Percentiles rank a stretch among this genome's conserved stretches.
These are phyloP conservation scores for Cryphonectria carpinicola DNA, from an alignment of 2,329 filamentous ascomycete genomes.

Conservation along the genomic window DNA sequence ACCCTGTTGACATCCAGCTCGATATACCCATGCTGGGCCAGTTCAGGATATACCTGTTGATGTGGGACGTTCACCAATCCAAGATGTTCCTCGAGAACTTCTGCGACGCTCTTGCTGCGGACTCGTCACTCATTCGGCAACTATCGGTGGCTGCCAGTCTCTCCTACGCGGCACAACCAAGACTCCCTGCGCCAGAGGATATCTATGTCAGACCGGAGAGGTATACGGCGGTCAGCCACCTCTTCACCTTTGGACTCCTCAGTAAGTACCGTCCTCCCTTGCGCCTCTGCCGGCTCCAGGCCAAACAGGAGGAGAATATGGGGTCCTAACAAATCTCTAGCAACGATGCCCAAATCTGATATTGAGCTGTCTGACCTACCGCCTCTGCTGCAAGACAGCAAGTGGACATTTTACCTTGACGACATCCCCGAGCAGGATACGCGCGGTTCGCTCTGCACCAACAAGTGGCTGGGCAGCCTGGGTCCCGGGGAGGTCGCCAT, in stretches of 20 bases:
- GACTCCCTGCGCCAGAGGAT: slow-evolving; percentile 62
- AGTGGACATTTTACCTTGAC: slow-evolving; percentile 76
- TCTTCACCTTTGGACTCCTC: slow-evolving; percentile 72
- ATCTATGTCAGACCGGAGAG: slow-evolving; percentile 68
- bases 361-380: slow-evolving; percentile 71
- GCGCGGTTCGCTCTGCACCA: slow-evolving; percentile 58
- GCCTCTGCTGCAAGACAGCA: slow-evolving; percentile 62
- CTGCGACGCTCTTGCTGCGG: slow-evolving; percentile 56
- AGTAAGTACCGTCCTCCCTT: slow-evolving; percentile 49
- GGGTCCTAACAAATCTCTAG: slow-evolving; percentile 35
- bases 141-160: slow-evolving; percentile 61
- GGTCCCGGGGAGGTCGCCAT: slow-evolving; percentile 62
- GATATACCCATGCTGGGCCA: slow-evolving; percentile 79
- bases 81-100: slow-evolving; percentile 63
- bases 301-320: slow-evolving; percentile 28
- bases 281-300: background rate
- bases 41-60: slow-evolving; percentile 75
- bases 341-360: slow-evolving; percentile 63
- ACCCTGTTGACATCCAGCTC: slow-evolving; percentile 76
- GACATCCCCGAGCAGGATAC: slow-evolving; percentile 62
- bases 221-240: slow-evolving; percentile 68
- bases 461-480: slow-evolving; percentile 71
- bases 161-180: slow-evolving; percentile 65
- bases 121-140: slow-evolving; percentile 60
- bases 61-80: slow-evolving; percentile 61